Evolutionary conservation across 2,329 filamentous ascomycete genomes (phyloP).

Genomic region (Colletotrichum tofieldiae): DNA sequence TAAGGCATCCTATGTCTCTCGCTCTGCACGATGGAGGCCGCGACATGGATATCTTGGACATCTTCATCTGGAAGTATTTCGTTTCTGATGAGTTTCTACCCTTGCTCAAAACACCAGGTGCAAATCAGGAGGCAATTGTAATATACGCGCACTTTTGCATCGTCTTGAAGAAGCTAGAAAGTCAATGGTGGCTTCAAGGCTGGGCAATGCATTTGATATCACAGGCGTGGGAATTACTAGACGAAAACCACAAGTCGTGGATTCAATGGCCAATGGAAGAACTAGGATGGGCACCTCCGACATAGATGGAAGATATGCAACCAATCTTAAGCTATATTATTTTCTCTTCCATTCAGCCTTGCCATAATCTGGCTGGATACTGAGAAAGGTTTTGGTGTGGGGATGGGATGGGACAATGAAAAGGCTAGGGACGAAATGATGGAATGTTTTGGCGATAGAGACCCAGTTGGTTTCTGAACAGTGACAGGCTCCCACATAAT

Average conservation of each 20-base stretch:
- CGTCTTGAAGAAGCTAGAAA: constrained; percentile 49
- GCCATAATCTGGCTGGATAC: background rate
- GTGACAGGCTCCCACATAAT: too few species aligned
- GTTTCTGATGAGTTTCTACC: constrained; percentile 55
- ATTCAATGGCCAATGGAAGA: constrained; percentile 48
- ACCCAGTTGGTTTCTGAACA: too few species aligned
- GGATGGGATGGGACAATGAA: too few species aligned
- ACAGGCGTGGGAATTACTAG: constrained; percentile 52
- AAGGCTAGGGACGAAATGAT: too few species aligned
- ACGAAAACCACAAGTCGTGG: constrained; percentile 55
- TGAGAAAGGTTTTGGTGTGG: too few species aligned
- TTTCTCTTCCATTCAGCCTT: accelerated
- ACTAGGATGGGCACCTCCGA: constrained; percentile 43
- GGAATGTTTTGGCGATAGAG: too few species aligned
- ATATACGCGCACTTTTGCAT: constrained; percentile 57
- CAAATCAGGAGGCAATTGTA: constrained; percentile 49
- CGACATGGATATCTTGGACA: constrained; percentile 53
- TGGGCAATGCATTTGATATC: constrained; percentile 53
- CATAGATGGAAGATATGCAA: background rate
- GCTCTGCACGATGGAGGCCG: constrained; percentile 9
- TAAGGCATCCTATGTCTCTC: constrained; percentile 39
- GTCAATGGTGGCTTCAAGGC: constrained; percentile 57
- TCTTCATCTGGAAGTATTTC: constrained; percentile 58
- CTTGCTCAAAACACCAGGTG: constrained; percentile 49
- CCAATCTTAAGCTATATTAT: background rate